These are phyloP conservation scores for Saxispiralis lemnorum DNA, from an alignment of 495 filamentous ascomycete genomes.

Conservation along the genomic window DNA sequence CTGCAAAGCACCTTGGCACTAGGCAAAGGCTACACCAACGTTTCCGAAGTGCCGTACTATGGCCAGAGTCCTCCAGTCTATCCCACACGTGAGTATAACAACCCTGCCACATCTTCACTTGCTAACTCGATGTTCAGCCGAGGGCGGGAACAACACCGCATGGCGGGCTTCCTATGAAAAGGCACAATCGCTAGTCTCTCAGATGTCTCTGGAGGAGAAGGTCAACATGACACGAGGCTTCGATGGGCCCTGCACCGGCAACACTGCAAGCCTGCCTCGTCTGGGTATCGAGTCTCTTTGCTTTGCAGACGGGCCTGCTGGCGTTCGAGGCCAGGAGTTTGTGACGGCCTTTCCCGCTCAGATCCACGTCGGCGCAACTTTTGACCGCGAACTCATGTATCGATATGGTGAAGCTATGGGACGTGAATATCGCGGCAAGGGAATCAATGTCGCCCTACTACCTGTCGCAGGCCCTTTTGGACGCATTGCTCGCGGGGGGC, in stretches of 20 bases:
- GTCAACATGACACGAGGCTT: constrained; percentile 16
- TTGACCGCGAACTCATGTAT: constrained; percentile 12
- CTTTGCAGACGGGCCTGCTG: constrained; percentile 1
- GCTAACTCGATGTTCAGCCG: too few species aligned
- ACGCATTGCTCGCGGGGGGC: constrained; percentile 32
- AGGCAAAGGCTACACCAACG: too few species aligned
- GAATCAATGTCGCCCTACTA: constrained; percentile 16
- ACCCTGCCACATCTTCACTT: neutral
- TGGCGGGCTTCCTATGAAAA: constrained; percentile 8
- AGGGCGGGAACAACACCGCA: neutral
- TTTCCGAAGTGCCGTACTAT: constrained; percentile 3
- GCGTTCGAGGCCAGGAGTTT: constrained; percentile 3
- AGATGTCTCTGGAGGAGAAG: constrained; percentile 15
- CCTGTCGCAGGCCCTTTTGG: constrained; percentile 42
- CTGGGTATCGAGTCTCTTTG: constrained; percentile 5
- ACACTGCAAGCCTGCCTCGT: neutral
- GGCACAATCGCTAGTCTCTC: constrained; percentile 8
- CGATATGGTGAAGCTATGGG: constrained; percentile 16
- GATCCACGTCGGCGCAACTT: constrained; percentile 13
- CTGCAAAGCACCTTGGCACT: too few species aligned
- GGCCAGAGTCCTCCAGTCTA: constrained; percentile 10
- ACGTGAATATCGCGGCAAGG: constrained; percentile 18
- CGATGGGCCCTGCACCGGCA: constrained; percentile 9
- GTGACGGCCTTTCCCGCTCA: constrained; percentile 12
- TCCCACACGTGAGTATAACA: constrained; percentile 6